These are phyloP conservation scores for Trametes elegans DNA, from an alignment of 768 basidiomycete species.

Conservation along the genomic window DNA sequence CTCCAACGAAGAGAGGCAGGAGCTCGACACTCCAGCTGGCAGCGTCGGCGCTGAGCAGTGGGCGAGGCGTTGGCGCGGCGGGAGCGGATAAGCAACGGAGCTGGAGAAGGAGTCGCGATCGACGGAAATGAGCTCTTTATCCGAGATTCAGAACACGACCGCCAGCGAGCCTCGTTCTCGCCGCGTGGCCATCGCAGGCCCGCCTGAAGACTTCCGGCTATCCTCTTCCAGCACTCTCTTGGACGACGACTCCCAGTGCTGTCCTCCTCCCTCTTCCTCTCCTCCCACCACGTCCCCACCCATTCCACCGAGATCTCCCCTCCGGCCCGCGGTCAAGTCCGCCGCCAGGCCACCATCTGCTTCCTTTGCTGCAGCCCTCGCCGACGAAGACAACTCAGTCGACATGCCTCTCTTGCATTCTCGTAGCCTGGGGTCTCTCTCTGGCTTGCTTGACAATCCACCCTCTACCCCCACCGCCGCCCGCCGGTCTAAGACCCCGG, in stretches of 20 bases:
- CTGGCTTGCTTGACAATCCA: conserved; percentile 23
- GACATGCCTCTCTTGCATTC: conserved; percentile 28
- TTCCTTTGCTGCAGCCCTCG: conserved; percentile 13
- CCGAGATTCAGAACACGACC: conserved; percentile 22
- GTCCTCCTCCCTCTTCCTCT: conserved; percentile 21
- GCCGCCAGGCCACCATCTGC: conserved; percentile 2
- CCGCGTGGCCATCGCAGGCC: conserved; percentile 29
- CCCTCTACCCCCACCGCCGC: conserved; percentile 7
- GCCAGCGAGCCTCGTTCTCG: conserved; percentile 32
- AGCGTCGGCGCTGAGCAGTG: background rate
- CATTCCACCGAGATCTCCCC: conserved; percentile 31
- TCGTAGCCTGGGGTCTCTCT: conserved; percentile 29
- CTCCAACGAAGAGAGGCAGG: background rate
- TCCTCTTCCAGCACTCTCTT: conserved; percentile 17
- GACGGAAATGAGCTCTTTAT: conserved; percentile 25
- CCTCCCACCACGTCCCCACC: conserved; percentile 26
- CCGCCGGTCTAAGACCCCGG: conserved; percentile 27
- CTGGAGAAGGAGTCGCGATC: conserved; percentile 9
- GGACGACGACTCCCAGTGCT: conserved; percentile 16
- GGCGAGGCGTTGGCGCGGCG: conserved; percentile 6
- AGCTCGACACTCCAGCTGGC: background rate
- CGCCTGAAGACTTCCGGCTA: conserved; percentile 23
- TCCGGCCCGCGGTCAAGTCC: conserved; percentile 23
- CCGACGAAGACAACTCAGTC: conserved; percentile 10
- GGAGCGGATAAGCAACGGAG: conserved; percentile 19